Evolutionary conservation across 352 stramenopile genomes (phyloP).

Genomic region (Aphanomyces astaci): DNA sequence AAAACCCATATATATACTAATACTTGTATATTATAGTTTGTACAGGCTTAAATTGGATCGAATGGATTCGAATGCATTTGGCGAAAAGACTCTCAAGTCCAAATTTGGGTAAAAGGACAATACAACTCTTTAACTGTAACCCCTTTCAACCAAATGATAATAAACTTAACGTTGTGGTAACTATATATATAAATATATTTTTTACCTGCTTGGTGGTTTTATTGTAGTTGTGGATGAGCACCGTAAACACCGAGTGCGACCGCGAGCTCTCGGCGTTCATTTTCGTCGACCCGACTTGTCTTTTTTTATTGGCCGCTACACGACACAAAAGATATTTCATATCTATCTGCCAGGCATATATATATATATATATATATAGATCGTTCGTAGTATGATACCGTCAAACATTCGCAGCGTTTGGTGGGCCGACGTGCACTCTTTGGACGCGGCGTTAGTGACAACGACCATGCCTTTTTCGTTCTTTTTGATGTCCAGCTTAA

Average conservation of each 20-base stretch:
- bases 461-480: conserved; percentile 89
- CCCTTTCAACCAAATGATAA: too few species aligned
- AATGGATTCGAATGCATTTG: too few species aligned
- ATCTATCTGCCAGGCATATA: too few species aligned
- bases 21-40: too few species aligned
- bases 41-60: background rate
- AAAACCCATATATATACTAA: too few species aligned
- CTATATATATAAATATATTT: background rate
- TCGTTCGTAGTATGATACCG: background rate
- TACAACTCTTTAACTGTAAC: too few species aligned
- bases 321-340: too few species aligned
- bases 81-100: too few species aligned
- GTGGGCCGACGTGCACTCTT: conserved; percentile 51
- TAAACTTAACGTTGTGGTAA: too few species aligned
- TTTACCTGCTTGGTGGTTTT: conserved; percentile 73
- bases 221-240: conserved; percentile 85
- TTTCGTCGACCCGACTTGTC: conserved; percentile 86
- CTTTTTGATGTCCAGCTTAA: conserved; percentile 91
- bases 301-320: conserved; percentile 69
- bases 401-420: conserved; percentile 85
- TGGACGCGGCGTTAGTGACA: conserved; percentile 80
- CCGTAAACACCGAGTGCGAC: conserved; percentile 86
- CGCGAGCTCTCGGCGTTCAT: conserved; percentile 89
- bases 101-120: too few species aligned
- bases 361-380: background rate